Base-by-base conservation (phyloP, 73 alveolate species). In the Effrenium voratum region DNA sequence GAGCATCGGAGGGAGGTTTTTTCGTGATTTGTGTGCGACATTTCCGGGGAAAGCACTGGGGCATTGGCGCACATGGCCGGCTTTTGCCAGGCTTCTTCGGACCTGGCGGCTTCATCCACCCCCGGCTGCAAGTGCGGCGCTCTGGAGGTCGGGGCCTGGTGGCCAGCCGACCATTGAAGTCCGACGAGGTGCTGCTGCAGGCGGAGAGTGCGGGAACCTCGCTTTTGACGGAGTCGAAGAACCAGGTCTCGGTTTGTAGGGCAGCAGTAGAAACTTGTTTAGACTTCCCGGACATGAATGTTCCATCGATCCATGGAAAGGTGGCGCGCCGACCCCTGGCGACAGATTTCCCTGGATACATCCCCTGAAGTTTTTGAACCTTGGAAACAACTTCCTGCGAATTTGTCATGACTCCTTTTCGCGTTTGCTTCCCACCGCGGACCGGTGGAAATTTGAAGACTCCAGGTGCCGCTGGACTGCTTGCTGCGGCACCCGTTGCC, bases 381-480 rank as follows among this genome's bases (percentile, higher is more conserved):
- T 55, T 55, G 68, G 68, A 55, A 15, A 15, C 68, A 55, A 55
- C 22, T 55, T 55, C 22, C 22, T 55, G 12, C 68, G n/a, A n/a
- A n/a, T 55, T 55, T 12, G 22, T 15, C 12, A 55, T 22, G 22
- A 15, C 68, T 15, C 12, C 68, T 15, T 55, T 22, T 55, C 68
- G 68, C 22, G 68, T 12, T 30, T 57, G n/a, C 72, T 22, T 57
- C n/a, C 68, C n/a, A n/a, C n/a, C 28, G 16, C n/a, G 72, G 72
- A 3, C 34, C 12, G 3, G 16, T 2, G 82, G 47, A 12, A 5
- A 3, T 16, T 70, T 16, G 44, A 46, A 3, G 15, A 34, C 92
- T 10, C 40, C 93, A 87, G 95, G 95, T 87, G 84, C 95, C 95
- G 5, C 47, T 87, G 84, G 63, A 87, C 84, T 49, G 66, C 5